Base-by-base conservation (phyloP, 139 green algal species). In the Ostreobium quekettii region DNA sequence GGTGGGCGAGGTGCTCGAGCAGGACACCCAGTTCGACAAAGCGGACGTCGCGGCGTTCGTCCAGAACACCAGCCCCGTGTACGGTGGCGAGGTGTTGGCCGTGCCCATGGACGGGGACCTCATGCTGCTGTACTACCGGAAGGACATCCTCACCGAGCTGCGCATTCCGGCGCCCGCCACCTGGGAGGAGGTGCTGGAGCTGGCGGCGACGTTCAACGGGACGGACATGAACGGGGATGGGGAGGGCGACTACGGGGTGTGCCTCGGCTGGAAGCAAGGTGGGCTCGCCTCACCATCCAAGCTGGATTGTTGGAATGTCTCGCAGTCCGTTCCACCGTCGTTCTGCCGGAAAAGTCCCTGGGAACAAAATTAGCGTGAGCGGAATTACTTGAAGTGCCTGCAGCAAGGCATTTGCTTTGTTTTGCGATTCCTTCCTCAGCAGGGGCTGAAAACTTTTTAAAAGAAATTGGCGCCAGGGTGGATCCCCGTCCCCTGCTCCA, bases 101-200 rank as follows among this genome's bases (percentile, higher is more conserved):
- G n/a, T 80, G 29, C 75, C 75, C 0, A 56, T 77, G 0, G 70
- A 76, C 56, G 65, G 68, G 1, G 63, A 73, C 67, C 46, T 80
- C 0, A 57, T 74, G 22, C 26, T 80, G 30, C 66, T 80, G 2
- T 80, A 76, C 46, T 80, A 77, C 64, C 29, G 75, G 1, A 73
- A 26, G 2, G 72, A 78, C 22, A 24, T 67, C 19, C 46, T 78
- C 1, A 38, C 31, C 3, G 2, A 1, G 4, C 48, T 69, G 29
- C 67, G 67, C 36, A 15, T 80, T 5, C 37, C 36, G 1, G 68
- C 24, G 28, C 72, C 74, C 0, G 22, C 47, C 26, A 80, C 70
- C 0, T 80, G 75, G 75, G 70, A 73, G 1, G 64, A 77, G 47
- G 38, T 77, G 30, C 39, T 77, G 22, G 30, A 5, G 8, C 31